Conservation (phyloP, 345 rosid genomes). For the Kandelia obovata region DNA sequence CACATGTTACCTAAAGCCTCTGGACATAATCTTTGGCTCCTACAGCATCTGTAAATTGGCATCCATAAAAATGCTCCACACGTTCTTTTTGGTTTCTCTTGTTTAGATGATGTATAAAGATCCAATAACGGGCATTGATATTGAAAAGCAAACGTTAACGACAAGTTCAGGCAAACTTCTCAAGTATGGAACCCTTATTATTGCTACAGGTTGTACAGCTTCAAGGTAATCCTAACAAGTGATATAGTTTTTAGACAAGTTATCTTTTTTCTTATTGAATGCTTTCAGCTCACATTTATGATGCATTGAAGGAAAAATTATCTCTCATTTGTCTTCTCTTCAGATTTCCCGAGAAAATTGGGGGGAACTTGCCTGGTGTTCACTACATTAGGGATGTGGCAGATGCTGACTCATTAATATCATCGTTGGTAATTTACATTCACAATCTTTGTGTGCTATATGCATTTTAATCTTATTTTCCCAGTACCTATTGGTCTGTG, state of each 20-base stretch:
- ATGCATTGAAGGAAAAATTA: constrained; percentile 6
- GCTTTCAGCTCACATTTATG: neutral
- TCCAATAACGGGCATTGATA: constrained; percentile 68
- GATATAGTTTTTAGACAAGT: neutral
- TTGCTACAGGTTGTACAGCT: constrained; percentile 92
- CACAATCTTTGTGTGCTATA: too few relatives aligned
- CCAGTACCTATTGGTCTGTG: too few relatives aligned
- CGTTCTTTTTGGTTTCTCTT: neutral
- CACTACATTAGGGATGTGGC: constrained; percentile 91
- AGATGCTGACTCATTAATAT: constrained; percentile 80
- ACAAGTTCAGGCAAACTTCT: constrained; percentile 80
- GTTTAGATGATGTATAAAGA: constrained; percentile 74
- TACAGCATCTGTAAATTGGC: neutral
- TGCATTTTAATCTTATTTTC: too few relatives aligned
- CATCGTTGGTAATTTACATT: constrained; percentile 58
- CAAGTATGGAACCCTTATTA: constrained; percentile 79
- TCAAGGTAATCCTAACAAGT: constrained; percentile 52
- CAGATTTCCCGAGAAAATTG: constrained; percentile 92
- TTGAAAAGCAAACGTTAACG: constrained; percentile 73
- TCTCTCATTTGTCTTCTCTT: constrained; percentile 15
- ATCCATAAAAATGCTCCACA: neutral
- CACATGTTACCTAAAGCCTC: too few relatives aligned
- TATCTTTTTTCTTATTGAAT: neutral
- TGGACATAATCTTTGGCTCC: neutral
- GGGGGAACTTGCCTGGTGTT: constrained; percentile 85